Percentiles rank a stretch among this genome's conserved stretches.
Evolutionary conservation across 495 filamentous ascomycete genomes (phyloP).

Genomic region (Penicillium soppii): DNA sequence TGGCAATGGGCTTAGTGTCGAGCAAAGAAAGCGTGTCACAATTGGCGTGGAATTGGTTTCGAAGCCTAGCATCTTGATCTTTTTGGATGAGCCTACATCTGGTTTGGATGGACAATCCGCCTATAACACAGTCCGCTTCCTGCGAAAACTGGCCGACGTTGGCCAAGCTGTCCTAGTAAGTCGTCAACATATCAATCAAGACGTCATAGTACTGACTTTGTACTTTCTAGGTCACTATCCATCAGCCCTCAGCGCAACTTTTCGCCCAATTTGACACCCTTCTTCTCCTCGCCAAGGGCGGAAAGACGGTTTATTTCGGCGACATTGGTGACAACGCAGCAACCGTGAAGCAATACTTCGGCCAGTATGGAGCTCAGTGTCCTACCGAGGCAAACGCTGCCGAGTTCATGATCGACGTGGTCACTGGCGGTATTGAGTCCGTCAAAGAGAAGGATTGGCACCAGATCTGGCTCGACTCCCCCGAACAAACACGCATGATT

Average conservation of each 20-base stretch:
- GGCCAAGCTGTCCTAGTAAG: conserved; percentile 64
- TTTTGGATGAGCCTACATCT: conserved; percentile 76
- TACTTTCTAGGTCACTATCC: conserved; percentile 55
- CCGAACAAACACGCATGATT: conserved; percentile 41
- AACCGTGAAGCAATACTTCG: conserved; percentile 69
- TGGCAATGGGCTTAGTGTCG: conserved; percentile 55
- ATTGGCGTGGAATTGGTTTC: conserved; percentile 68
- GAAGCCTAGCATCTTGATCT: conserved; percentile 67
- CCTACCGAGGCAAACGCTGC: conserved; percentile 74
- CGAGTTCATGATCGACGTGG: conserved; percentile 91
- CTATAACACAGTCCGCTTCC: conserved; percentile 62
- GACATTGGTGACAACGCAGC: conserved; percentile 54
- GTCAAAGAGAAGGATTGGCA: conserved; percentile 56
- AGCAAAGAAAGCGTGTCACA: conserved; percentile 63
- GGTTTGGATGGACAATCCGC: conserved; percentile 65
- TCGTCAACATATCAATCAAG: background rate
- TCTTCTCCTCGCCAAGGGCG: conserved; percentile 65
- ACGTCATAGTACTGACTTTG: background rate
- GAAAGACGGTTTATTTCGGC: conserved; percentile 72
- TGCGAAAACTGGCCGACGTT: conserved; percentile 62
- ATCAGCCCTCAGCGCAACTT: conserved; percentile 70
- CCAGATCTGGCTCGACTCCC: conserved; percentile 62
- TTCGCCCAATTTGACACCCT: conserved; percentile 75
- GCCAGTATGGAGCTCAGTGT: conserved; percentile 72
- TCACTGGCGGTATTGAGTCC: conserved; percentile 37